phyloP scores from a whole-genome alignment of 768 basidiomycete genomes.

The Trametes meyenii region DNA sequence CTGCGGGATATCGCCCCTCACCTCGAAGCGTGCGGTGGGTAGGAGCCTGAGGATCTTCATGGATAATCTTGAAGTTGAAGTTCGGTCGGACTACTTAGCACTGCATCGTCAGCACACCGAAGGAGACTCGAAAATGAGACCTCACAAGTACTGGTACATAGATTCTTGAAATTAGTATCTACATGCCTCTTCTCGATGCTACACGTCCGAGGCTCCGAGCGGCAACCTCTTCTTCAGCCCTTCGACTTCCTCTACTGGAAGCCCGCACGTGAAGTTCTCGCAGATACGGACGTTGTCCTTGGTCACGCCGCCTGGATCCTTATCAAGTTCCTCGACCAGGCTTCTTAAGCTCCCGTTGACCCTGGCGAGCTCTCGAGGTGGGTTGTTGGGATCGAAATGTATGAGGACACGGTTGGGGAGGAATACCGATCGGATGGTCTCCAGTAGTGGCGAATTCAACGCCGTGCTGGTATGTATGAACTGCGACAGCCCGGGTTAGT shows the following conservation, averaged over 20 bases:
- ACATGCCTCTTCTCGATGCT: too few species aligned
- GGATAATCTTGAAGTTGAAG: too few species aligned
- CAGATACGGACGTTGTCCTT: conserved; percentile 29
- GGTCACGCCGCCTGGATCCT: neutral
- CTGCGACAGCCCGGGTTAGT: conserved; percentile 7
- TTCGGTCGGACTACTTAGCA: too few species aligned
- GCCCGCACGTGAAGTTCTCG: conserved; percentile 31
- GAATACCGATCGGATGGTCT: conserved; percentile 19
- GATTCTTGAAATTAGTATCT: too few species aligned
- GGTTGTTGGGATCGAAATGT: conserved; percentile 25
- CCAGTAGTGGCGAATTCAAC: conserved; percentile 13
- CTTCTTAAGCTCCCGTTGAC: conserved; percentile 25
- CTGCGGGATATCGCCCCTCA: too few species aligned
- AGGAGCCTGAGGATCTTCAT: too few species aligned
- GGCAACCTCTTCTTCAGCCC: conserved; percentile 24
- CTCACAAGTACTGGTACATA: neutral
- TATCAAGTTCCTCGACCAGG: conserved; percentile 17
- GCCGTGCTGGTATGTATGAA: conserved; percentile 21
- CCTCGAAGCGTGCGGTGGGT: too few species aligned
- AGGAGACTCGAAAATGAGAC: too few species aligned
- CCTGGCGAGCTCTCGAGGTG: conserved; percentile 26
- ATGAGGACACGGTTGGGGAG: conserved; percentile 31
- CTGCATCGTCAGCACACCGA: too few species aligned
- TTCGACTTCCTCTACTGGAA: conserved; percentile 26
- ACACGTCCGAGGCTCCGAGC: neutral